These are phyloP conservation scores for Flagelloscypha sp. DNA, from an alignment of 768 basidiomycete genomes.

Conservation along the genomic window DNA sequence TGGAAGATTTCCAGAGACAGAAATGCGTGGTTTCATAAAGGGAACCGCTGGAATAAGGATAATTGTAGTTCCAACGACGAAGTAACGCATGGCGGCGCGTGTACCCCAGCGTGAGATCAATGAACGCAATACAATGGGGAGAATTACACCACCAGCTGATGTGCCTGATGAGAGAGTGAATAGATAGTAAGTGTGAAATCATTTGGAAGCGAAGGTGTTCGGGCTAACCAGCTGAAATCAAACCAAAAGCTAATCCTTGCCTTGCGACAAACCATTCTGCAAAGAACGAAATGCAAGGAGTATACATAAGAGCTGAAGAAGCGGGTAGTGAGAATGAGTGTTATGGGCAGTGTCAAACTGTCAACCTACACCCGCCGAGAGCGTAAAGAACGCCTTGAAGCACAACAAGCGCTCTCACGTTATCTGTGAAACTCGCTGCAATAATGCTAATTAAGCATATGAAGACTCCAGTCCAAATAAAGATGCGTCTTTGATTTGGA, in stretches of 20 bases:
- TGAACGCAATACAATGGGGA: slow-evolving; percentile 18
- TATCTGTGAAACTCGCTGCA: slow-evolving; percentile 18
- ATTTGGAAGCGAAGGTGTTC: neutral
- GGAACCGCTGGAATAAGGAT: slow-evolving; percentile 16
- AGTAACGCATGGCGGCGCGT: slow-evolving; percentile 15
- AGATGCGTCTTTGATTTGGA: slow-evolving; percentile 15
- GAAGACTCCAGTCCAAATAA: slow-evolving; percentile 15
- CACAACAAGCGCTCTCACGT: slow-evolving; percentile 14
- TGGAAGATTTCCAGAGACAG: slow-evolving; percentile 9
- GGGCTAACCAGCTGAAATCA: slow-evolving; percentile 20
- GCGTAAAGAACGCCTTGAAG: slow-evolving; percentile 21
- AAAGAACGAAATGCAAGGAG: slow-evolving; percentile 19
- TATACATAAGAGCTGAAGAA: slow-evolving; percentile 16
- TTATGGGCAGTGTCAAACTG: neutral
- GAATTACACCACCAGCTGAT: slow-evolving; percentile 18
- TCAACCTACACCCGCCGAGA: slow-evolving; percentile 17
- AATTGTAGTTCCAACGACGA: slow-evolving; percentile 11
- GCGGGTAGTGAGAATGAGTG: neutral
- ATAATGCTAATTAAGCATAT: slow-evolving; percentile 19
- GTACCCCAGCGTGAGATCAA: slow-evolving; percentile 18
- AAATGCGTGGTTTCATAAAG: slow-evolving; percentile 18
- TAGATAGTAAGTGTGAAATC: neutral
- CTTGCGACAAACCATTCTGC: slow-evolving; percentile 25
- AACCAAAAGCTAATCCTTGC: slow-evolving; percentile 23
- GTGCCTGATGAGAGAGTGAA: slow-evolving; percentile 11